A percentile compares a stretch with the other conserved stretches of the same genome.
Conservation (phyloP, 345 rosid genomes). For the Odontarrhena argentea region DNA sequence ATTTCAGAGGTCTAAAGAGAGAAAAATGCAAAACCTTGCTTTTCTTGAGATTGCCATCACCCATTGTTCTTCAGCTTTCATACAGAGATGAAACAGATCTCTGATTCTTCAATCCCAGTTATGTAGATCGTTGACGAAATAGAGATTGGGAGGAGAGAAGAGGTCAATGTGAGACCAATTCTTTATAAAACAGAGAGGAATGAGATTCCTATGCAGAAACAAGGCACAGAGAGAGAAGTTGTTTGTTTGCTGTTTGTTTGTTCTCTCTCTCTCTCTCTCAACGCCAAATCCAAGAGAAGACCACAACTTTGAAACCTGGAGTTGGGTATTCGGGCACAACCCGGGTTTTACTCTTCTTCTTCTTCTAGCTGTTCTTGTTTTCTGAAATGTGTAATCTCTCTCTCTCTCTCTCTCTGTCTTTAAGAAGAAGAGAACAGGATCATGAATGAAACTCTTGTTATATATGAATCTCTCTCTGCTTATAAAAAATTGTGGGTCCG, state of each 20-base stretch:
- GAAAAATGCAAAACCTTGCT: conserved; percentile 58
- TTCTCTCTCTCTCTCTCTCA: conserved; percentile 28
- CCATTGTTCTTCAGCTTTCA: conserved; percentile 76
- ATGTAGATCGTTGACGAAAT: conserved; percentile 46
- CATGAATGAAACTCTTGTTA: conserved; percentile 30
- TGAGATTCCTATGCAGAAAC: conserved; percentile 18
- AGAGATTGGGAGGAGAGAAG: conserved; percentile 50
- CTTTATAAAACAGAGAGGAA: conserved; percentile 2
- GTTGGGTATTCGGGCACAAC: conserved; percentile 42
- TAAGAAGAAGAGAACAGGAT: conserved; percentile 25
- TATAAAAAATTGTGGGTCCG: conserved; percentile 27
- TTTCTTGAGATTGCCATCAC: conserved; percentile 76
- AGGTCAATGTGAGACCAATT: conserved; percentile 56
- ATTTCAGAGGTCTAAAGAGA: neutral
- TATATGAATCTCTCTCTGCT: conserved; percentile 35
- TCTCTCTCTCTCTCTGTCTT: conserved; percentile 3
- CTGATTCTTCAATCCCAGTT: neutral
- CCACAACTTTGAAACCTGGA: conserved; percentile 28
- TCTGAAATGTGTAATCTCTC: conserved; percentile 30
- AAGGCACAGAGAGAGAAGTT: conserved; percentile 31
- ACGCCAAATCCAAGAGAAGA: conserved; percentile 34
- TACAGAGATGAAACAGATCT: conserved; percentile 34
- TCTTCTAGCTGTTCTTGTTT: conserved; percentile 20
- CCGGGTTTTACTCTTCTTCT: conserved; percentile 40
- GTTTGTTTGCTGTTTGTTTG: conserved; percentile 18